These are phyloP conservation scores for Nematocida homosporus DNA, from an alignment of 371 early-diverging fungal species.

Conservation along the genomic window DNA sequence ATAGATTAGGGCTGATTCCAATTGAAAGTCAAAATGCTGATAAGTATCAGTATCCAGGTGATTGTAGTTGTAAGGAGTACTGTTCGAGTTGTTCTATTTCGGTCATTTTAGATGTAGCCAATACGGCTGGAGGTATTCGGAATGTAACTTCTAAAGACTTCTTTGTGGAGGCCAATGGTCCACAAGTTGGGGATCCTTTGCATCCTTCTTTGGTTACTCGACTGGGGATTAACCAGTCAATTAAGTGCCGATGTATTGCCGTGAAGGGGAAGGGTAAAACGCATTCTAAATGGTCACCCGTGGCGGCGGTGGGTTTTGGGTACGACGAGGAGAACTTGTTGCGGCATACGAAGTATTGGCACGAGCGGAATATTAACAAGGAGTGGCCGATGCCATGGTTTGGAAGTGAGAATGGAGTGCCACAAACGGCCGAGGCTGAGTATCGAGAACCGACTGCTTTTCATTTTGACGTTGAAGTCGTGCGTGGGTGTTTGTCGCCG, in stretches of 20 bases:
- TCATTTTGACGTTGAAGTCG: conserved; percentile 65
- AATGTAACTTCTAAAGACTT: conserved; percentile 39
- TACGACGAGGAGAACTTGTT: conserved; percentile 84
- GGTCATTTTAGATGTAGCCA: conserved; percentile 28
- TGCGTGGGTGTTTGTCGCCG: conserved; percentile 62
- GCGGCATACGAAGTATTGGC: conserved; percentile 85
- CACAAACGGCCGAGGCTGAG: conserved; percentile 14
- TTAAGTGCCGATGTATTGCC: conserved; percentile 48
- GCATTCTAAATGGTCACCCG: conserved; percentile 97
- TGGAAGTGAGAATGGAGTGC: conserved; percentile 30
- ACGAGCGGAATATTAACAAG: conserved; percentile 73
- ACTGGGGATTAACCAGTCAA: conserved; percentile 46
- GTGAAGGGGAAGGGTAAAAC: conserved; percentile 73
- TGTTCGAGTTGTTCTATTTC: conserved; percentile 47
- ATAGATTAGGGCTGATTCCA: conserved; percentile 93
- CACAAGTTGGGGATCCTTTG: conserved; percentile 37
- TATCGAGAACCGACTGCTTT: conserved; percentile 42
- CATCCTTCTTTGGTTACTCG: conserved; percentile 40
- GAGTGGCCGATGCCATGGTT: conserved; percentile 61
- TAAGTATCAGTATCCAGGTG: conserved; percentile 41
- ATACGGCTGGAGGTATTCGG: conserved; percentile 3
- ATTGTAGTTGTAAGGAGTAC: conserved; percentile 51
- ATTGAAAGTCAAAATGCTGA: conserved; percentile 67
- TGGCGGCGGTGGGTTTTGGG: conserved; percentile 64
- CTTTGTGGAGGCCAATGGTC: conserved; percentile 14